Evolutionary conservation across 257 asterid genomes (phyloP).

Genomic region (Penstemon barbatus): DNA sequence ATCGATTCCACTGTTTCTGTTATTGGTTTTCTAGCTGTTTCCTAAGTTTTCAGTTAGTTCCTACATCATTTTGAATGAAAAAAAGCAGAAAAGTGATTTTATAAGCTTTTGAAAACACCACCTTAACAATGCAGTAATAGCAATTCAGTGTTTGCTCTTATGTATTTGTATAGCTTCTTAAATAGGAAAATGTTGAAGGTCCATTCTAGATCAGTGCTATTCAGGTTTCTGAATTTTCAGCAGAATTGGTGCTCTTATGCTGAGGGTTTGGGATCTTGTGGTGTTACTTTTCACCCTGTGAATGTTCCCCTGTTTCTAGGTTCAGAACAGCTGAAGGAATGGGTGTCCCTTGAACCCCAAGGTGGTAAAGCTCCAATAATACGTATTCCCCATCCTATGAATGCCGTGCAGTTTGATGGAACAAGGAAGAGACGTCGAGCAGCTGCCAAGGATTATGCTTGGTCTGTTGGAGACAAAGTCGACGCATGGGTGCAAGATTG

Average conservation of each 20-base stretch:
- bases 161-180: neutral
- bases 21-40: too few species aligned
- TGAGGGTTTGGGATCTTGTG: conserved; percentile 8
- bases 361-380: conserved; percentile 56
- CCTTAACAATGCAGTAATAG: neutral
- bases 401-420: conserved; percentile 54
- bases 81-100: too few species aligned
- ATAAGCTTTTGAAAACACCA: too few species aligned
- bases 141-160: neutral
- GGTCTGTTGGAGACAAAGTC: conserved; percentile 92
- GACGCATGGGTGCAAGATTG: conserved; percentile 79
- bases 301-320: conserved; percentile 32
- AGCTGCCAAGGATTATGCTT: conserved; percentile 58
- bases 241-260: neutral
- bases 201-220: neutral
- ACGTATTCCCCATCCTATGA: conserved; percentile 69
- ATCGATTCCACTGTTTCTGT: too few species aligned
- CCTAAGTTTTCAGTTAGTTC: too few species aligned
- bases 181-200: neutral
- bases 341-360: conserved; percentile 71
- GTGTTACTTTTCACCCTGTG: conserved; percentile 3
- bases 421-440: conserved; percentile 86
- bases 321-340: conserved; percentile 68
- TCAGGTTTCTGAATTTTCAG: neutral
- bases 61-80: too few species aligned